A percentile compares a stretch with the other conserved stretches of the same genome.
phyloP scores from a whole-genome alignment of 306 rosid species.

The Citrullus colocynthis region DNA sequence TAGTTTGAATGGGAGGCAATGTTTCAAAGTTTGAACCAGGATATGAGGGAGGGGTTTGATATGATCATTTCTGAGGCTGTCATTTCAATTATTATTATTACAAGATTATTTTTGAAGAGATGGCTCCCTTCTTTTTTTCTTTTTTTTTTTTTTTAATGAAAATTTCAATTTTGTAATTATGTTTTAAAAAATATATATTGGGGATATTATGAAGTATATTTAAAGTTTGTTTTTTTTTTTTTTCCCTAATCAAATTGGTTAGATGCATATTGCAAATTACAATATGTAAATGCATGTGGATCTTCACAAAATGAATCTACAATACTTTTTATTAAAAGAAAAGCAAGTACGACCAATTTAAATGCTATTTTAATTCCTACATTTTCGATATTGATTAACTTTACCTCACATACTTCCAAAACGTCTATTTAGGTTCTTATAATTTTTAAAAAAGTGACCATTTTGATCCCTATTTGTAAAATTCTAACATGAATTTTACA shows the following conservation, averaged over 20 bases:
- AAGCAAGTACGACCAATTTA: not conserved
- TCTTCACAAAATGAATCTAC: not conserved
- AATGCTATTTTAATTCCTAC: too few species aligned
- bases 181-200: not conserved
- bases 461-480: too few species aligned
- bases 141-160: too few species aligned
- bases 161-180: not conserved
- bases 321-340: not conserved
- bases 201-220: not conserved
- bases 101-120: not conserved
- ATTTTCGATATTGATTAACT: too few species aligned
- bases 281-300: not conserved
- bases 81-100: not conserved
- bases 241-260: not conserved
- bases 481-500: too few species aligned
- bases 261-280: not conserved
- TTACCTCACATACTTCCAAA: not conserved
- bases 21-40: constrained; percentile 65
- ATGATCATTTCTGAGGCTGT: constrained; percentile 1
- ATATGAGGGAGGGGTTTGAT: constrained; percentile 34
- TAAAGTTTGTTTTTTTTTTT: not conserved
- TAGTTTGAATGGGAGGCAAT: constrained; percentile 85
- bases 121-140: not conserved
- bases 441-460: too few species aligned
- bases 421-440: too few species aligned